A percentile compares a stretch with the other conserved stretches of the same genome.
Conservation (phyloP, 2,329 filamentous ascomycete species). For the Calonectria henricotiae region DNA sequence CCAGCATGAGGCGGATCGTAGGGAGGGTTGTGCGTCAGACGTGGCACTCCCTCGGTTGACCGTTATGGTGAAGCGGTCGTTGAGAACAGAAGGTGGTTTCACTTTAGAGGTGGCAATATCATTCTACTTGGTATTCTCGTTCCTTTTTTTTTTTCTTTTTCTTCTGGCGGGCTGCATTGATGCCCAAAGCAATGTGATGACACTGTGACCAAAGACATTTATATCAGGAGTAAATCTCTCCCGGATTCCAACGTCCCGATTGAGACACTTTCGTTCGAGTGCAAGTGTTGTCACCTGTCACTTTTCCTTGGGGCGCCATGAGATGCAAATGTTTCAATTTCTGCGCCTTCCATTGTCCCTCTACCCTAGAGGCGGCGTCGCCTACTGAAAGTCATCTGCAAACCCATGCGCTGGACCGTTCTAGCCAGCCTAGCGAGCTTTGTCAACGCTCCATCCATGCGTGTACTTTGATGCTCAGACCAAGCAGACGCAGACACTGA, state of each 20-base stretch:
- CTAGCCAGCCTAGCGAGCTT: slow-evolving; percentile 4
- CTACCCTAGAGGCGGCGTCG: slow-evolving; percentile 13
- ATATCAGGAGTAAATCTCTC: slow-evolving; percentile 14
- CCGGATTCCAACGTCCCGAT: background rate
- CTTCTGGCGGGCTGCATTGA: background rate
- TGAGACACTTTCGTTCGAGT: background rate
- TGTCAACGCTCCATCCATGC: slow-evolving; percentile 3
- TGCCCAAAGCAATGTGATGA: slow-evolving; percentile 6
- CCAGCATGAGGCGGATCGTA: background rate
- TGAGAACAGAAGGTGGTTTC: slow-evolving; percentile 12
- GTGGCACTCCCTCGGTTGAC: slow-evolving; percentile 25
- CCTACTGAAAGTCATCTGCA: background rate
- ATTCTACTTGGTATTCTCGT: too few species aligned
- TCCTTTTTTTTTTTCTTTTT: background rate
- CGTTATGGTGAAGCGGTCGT: slow-evolving; percentile 26
- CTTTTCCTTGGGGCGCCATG: too few species aligned
- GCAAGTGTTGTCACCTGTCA: too few species aligned
- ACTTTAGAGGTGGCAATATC: background rate
- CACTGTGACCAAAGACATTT: background rate
- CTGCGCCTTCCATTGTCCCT: background rate
- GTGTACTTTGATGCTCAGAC: slow-evolving; percentile 15
- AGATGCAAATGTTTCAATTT: slow-evolving; percentile 3
- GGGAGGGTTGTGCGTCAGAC: slow-evolving; percentile 26
- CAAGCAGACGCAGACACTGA: background rate
- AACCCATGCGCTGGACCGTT: slow-evolving; percentile 19